Base-by-base conservation (phyloP, 2,329 filamentous ascomycete genomes). In the Aspergillus aculeatinus region DNA sequence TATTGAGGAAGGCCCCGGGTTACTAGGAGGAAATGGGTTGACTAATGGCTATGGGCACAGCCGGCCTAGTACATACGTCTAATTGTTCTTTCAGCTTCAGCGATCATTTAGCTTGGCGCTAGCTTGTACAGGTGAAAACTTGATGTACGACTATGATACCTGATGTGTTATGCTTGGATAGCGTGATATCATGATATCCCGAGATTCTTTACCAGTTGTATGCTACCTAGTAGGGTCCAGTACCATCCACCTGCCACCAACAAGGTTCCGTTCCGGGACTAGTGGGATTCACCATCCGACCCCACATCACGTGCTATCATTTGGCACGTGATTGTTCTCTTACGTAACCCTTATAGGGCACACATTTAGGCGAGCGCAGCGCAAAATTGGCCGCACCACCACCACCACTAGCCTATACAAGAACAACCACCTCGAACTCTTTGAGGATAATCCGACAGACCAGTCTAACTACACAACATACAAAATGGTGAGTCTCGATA, bases 401-500 rank as follows among this genome's bases (percentile, higher is more conserved):
- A 67, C 67, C 65, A 60, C 66, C 64, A 63, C 57, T 65, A 66
- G 64, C 47, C 57, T 62, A 59, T 57, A 66, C 63, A 64, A 70
- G 64, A 67, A 66, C 61, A 61, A 62, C 62, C 62, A 69, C 60
- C 44, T 62, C 63, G 61, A 44, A 77, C 80, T 82, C 80, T 82
- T 82, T 79, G 80, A 82, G 80, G 80, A 82, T 77, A 76, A 78
- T 80, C 79, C 80, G 80, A 81, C 80, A 78, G 59, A 44, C 64
- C 67, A 67, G 71, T 64, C 68, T 69, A 58, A 70, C 53, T 61
- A 67, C 60, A 63, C 69, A 63, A 62, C 51, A 65, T 77, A 74
- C 61, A 72, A 79, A 76, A 82, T 82, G 80, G 80, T 82, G 78
- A 56, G 75, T 66, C 31, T 35, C 23, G 27, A 49, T 14, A 5